Evolutionary conservation across 2,329 filamentous ascomycete species (phyloP).

Genomic region (Diaporthe eres): DNA sequence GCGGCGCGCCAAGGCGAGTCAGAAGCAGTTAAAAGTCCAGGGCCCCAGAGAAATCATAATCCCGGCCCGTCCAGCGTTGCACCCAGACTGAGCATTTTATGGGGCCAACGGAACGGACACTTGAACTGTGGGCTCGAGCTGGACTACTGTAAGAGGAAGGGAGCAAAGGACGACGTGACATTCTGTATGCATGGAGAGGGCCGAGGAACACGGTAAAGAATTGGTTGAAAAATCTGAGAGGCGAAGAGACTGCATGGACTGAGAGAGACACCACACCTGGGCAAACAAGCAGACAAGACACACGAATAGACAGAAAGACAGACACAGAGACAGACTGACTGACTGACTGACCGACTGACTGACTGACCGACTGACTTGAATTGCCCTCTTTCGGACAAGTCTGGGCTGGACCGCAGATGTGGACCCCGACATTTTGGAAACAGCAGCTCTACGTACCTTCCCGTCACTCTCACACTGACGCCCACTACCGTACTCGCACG

Average conservation of each 20-base stretch:
- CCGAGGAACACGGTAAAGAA: not conserved
- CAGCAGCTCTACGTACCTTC: not conserved
- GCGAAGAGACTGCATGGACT: not conserved
- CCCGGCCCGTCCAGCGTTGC: conserved; percentile 29
- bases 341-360: not conserved
- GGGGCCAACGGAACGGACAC: conserved; percentile 26
- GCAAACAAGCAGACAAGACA: not conserved
- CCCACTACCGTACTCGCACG: not conserved
- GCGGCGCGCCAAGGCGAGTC: conserved; percentile 29
- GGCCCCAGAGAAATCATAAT: conserved; percentile 20
- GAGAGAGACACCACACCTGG: not conserved
- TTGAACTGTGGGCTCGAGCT: conserved; percentile 33
- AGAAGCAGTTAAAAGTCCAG: conserved; percentile 29
- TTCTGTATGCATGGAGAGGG: not conserved
- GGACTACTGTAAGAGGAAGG: conserved; percentile 16
- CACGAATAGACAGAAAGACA: not conserved
- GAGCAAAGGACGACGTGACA: not conserved
- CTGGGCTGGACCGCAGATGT: conserved; percentile 24
- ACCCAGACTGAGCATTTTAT: conserved; percentile 24
- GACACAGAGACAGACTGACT: not conserved
- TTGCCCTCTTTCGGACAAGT: conserved; percentile 2
- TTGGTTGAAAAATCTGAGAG: not conserved
- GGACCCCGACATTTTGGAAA: conserved; percentile 3
- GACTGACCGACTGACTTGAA: conserved; percentile 11
- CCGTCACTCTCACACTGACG: not conserved